These are phyloP conservation scores for Mucor saturninus DNA, from an alignment of 371 early-diverging fungal genomes.

Conservation along the genomic window DNA sequence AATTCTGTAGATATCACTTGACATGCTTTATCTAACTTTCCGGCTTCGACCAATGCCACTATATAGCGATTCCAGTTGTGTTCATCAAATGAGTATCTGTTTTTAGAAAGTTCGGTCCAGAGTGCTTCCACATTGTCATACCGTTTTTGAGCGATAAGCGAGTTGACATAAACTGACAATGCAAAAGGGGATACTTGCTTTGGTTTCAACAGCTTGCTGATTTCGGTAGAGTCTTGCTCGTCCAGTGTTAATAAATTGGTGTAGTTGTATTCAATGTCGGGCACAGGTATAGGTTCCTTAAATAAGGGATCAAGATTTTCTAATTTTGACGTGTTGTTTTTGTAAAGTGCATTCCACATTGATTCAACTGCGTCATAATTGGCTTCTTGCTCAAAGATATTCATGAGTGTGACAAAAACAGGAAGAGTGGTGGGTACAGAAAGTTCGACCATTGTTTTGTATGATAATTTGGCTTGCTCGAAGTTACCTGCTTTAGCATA, in stretches of 20 bases:
- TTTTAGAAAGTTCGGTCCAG: constrained; percentile 30
- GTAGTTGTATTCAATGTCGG: constrained; percentile 10
- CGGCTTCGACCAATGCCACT: constrained; percentile 19
- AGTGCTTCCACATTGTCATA: constrained; percentile 28
- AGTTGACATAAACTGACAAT: constrained; percentile 42
- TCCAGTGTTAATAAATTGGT: constrained; percentile 11
- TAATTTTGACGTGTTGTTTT: not conserved
- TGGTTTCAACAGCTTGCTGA: not conserved
- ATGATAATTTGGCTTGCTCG: constrained; percentile 24
- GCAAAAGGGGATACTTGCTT: constrained; percentile 34
- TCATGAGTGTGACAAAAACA: constrained; percentile 40
- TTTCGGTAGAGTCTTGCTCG: not conserved
- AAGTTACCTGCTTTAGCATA: constrained; percentile 19
- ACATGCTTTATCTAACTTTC: constrained; percentile 24
- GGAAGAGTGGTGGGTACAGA: constrained; percentile 19
- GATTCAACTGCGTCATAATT: constrained; percentile 36
- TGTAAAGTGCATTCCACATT: constrained; percentile 36
- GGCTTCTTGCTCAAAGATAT: constrained; percentile 29
- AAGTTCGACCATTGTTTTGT: constrained; percentile 30
- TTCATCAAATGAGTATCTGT: constrained; percentile 42
- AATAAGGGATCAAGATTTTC: constrained; percentile 17
- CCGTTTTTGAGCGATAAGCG: constrained; percentile 23
- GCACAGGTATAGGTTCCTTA: constrained; percentile 19
- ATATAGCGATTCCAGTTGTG: constrained; percentile 51
- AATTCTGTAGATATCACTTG: constrained; percentile 17